Evolutionary conservation across 495 filamentous ascomycete species (phyloP).

Genomic region (Annulohypoxylon maeteangense): DNA sequence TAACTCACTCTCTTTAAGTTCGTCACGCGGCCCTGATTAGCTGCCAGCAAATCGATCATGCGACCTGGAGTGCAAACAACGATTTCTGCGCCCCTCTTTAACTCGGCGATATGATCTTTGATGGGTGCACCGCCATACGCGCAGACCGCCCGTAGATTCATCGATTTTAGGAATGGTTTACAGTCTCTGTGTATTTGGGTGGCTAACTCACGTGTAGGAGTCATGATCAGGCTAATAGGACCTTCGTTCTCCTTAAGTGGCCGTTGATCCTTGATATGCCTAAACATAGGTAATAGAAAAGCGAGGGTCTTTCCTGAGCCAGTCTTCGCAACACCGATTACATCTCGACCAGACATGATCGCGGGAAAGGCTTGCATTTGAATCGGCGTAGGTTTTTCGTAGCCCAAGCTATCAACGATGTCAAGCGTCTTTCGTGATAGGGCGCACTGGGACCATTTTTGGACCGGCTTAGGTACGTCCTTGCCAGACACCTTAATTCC

Average conservation of each 20-base stretch:
- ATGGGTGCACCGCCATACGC: conserved; percentile 96
- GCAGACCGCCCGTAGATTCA: conserved; percentile 91
- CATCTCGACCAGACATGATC: conserved; percentile 95
- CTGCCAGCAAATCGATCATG: conserved; percentile 93
- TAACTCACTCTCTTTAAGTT: conserved; percentile 91
- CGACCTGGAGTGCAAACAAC: conserved; percentile 96
- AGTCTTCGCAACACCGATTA: conserved; percentile 97
- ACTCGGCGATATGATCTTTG: conserved; percentile 95
- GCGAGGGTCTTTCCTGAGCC: conserved; percentile 99
- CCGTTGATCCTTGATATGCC: conserved; percentile 94
- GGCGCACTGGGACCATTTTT: conserved; percentile 97
- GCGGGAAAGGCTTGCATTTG: conserved; percentile 95
- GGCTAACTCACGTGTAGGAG: conserved; percentile 93
- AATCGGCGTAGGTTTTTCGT: conserved; percentile 88
- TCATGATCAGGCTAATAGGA: conserved; percentile 88
- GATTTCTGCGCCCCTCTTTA: conserved; percentile 95
- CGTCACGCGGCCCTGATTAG: conserved; percentile 91
- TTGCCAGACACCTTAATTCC: conserved; percentile 91
- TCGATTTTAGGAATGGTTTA: conserved; percentile 89
- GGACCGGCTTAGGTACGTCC: conserved; percentile 89
- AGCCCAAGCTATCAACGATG: conserved; percentile 84
- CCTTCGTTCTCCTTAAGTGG: conserved; percentile 87
- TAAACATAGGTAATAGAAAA: conserved; percentile 94
- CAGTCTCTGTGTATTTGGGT: conserved; percentile 95
- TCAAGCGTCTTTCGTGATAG: conserved; percentile 88